A percentile compares a stretch with the other conserved stretches of the same genome.
Conservation (phyloP, 139 green algal genomes). For the Chlorella vulgaris region DNA sequence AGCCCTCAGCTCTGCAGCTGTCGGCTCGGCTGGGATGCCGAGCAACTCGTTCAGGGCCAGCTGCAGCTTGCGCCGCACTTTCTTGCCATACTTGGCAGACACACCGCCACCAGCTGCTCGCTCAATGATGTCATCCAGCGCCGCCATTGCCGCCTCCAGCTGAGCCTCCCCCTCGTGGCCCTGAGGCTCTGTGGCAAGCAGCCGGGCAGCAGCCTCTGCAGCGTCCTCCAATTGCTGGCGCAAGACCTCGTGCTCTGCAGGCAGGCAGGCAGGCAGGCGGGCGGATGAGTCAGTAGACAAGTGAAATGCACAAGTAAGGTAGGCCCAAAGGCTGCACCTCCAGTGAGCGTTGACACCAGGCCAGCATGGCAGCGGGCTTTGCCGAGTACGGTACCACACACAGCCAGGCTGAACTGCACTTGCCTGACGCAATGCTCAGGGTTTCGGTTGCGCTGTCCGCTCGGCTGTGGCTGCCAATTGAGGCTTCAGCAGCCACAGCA, state of each 20-base stretch:
- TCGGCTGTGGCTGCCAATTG: neutral
- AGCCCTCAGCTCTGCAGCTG: too few relatives aligned
- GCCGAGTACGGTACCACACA: too few relatives aligned
- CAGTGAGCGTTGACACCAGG: too few relatives aligned
- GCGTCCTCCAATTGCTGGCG: constrained; percentile 42
- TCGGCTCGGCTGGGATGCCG: constrained; percentile 11
- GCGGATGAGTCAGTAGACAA: neutral
- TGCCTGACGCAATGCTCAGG: constrained; percentile 9
- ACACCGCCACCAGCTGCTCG: constrained; percentile 38
- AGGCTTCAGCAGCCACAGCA: neutral
- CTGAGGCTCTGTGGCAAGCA: constrained; percentile 36
- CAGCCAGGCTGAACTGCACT: neutral
- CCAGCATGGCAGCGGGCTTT: too few relatives aligned
- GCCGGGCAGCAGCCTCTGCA: constrained; percentile 24
- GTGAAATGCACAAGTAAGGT: neutral
- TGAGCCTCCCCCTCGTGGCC: constrained; percentile 22
- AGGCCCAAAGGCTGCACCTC: too few relatives aligned
- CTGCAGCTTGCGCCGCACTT: constrained; percentile 58
- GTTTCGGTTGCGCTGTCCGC: constrained; percentile 16
- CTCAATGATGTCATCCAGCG: constrained; percentile 51
- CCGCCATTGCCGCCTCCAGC: constrained; percentile 28
- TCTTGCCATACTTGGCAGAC: constrained; percentile 69
- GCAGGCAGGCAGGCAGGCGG: neutral
- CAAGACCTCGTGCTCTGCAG: constrained; percentile 32
- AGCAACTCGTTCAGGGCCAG: constrained; percentile 35